phyloP scores from a whole-genome alignment of 2,329 filamentous ascomycete genomes.

The Colletotrichum graminicola region DNA sequence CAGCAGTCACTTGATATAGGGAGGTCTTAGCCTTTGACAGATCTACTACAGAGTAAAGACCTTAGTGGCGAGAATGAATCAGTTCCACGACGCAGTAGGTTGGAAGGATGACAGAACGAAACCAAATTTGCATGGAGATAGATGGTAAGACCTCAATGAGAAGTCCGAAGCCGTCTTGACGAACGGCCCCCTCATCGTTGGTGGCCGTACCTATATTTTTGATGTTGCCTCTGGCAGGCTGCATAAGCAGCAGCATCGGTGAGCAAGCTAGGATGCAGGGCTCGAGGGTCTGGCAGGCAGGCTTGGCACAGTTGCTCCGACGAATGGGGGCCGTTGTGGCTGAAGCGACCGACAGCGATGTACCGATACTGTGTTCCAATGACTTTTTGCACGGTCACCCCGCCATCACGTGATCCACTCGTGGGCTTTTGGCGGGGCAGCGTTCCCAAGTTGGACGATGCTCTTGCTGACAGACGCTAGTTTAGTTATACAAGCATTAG shows the following conservation, averaged over 20 bases:
- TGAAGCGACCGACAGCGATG: not conserved
- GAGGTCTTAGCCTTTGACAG: constrained; percentile 5
- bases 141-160: not conserved
- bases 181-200: constrained; percentile 11
- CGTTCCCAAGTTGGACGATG: constrained; percentile 23
- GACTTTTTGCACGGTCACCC: constrained; percentile 26
- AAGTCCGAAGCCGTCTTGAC: not conserved
- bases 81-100: not conserved
- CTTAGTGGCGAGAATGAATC: not conserved
- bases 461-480: constrained; percentile 12
- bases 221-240: constrained; percentile 10
- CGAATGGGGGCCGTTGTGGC: not conserved
- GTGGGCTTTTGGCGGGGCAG: constrained; percentile 33
- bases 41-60: constrained; percentile 2
- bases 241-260: not conserved
- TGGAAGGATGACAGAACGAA: not conserved
- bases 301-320: constrained; percentile 1
- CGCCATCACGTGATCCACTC: constrained; percentile 33
- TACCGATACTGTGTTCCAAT: constrained; percentile 16
- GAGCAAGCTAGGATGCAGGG: constrained; percentile 7
- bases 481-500: constrained; percentile 11
- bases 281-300: not conserved
- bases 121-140: constrained; percentile 2
- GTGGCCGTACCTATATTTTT: not conserved
- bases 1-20: constrained; percentile 11